Evolutionary conservation across 495 filamentous ascomycete genomes (phyloP), one percentile per base, ranked within the genome.

Genomic region (Pseudotulostoma volvatum): DNA sequence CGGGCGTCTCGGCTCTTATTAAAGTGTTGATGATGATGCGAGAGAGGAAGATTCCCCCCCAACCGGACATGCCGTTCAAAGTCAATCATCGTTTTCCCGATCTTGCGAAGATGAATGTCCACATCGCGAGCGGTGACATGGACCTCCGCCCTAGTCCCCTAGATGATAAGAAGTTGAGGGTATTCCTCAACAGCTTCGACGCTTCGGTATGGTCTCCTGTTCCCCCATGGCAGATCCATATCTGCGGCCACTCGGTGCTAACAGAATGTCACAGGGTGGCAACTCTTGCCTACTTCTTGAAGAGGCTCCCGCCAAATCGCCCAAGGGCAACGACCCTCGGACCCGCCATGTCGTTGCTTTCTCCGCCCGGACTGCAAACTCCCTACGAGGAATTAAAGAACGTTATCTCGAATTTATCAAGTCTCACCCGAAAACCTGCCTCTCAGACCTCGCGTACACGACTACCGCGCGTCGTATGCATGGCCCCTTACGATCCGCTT

Each of bases 401-500:
- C 34, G 41, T 3, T 21, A 61, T 18, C 18, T 56, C 14, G 23
- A 33, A 9, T 56, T 51, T 38, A 28, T 64, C 7, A 44, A 53
- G 9, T 21, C 2, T 7, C 38, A 60, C 31, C 45, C 49, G 7
- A 15, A 15, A 3, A 40, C 2, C 2, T 11, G 5, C 3, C 7
- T 40, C 7, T 49, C 49, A 4, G 59, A 68, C 36, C 55, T 90
- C 2, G 74, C 84, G 3, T 93, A 90, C 54, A 84, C 81, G 3
- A 83, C 79, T 1, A 90, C 84, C 3, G 84, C 84, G 31, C 72
- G 84, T 41, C 76, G 77, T 13, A 73, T 80, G 11, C 84, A 88
- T 44, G 76, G 86, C 51, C 71, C 74, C 35, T 79, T 77, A 64
- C 74, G 84, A 34, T 68, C 80, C 40, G 70, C 69, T 31, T 67